Conservation (phyloP, 768 basidiomycete genomes). For the Psilocybe sp. region DNA sequence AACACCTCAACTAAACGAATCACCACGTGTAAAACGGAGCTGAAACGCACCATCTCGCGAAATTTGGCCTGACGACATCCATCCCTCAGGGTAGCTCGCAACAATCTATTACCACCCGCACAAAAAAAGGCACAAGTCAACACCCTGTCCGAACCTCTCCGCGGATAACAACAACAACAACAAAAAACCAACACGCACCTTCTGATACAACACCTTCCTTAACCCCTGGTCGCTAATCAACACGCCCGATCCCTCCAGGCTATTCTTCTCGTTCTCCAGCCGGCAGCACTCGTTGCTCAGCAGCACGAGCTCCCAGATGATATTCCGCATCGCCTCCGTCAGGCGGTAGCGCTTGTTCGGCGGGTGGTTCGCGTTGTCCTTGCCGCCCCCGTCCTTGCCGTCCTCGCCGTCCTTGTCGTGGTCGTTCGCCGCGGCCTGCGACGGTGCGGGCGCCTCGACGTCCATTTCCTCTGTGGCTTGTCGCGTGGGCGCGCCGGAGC, state of each 20-base stretch:
- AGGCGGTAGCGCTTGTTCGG: constrained; percentile 76
- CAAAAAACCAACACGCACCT: constrained; percentile 39
- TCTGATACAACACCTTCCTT: constrained; percentile 79
- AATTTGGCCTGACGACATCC: constrained; percentile 85
- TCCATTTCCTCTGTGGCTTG: constrained; percentile 49
- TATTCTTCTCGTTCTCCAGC: constrained; percentile 47
- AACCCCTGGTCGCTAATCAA: constrained; percentile 80
- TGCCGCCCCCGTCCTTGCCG: constrained; percentile 16
- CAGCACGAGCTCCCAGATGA: constrained; percentile 78
- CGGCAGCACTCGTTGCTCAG: constrained; percentile 83
- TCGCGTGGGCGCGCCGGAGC: constrained; percentile 37
- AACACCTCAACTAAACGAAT: background rate
- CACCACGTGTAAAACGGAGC: background rate
- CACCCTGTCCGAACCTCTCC: background rate
- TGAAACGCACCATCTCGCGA: constrained; percentile 72
- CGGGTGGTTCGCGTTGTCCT: constrained; percentile 46
- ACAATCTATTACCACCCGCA: constrained; percentile 58
- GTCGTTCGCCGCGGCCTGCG: constrained; percentile 7
- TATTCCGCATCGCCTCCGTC: constrained; percentile 77
- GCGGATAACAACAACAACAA: background rate
- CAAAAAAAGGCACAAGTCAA: background rate
- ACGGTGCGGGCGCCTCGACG: constrained; percentile 21
- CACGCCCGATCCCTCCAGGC: constrained; percentile 64
- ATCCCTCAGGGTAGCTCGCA: constrained; percentile 76
- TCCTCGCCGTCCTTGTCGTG: constrained; percentile 19